Evolutionary conservation across 305 asterid species (phyloP).

Genomic region (Fraxinus dipetala): DNA sequence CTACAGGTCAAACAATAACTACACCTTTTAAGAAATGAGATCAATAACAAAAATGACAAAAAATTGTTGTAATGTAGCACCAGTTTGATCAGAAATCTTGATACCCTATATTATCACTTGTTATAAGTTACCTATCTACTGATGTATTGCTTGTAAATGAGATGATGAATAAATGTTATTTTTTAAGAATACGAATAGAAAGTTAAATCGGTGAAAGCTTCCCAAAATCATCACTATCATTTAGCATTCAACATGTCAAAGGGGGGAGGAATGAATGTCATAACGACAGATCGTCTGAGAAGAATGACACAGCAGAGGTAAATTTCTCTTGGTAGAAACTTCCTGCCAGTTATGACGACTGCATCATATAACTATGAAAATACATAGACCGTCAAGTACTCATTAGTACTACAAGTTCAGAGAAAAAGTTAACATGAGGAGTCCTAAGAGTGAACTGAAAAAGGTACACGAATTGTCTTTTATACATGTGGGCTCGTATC

Average conservation of each 20-base stretch:
- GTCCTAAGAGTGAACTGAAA: background rate
- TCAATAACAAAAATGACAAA: background rate
- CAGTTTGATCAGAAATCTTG: slow-evolving; percentile 2
- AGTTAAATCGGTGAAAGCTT: background rate
- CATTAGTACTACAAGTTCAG: background rate
- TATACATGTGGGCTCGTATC: background rate
- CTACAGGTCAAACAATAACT: slow-evolving; percentile 1
- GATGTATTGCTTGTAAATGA: background rate
- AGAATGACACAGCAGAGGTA: background rate
- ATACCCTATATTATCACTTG: background rate
- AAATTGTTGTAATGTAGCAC: background rate
- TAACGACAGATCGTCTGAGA: background rate
- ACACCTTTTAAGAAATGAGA: slow-evolving; percentile 9
- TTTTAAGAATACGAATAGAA: background rate
- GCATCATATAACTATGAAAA: background rate
- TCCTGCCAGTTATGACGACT: background rate
- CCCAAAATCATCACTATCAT: background rate
- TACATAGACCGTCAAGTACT: background rate
- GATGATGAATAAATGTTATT: background rate
- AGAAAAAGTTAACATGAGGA: background rate
- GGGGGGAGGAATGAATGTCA: background rate
- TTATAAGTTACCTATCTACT: background rate
- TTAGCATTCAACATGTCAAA: background rate
- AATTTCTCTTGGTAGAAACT: background rate
- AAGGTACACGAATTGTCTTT: background rate